Evolutionary conservation across 2,329 filamentous ascomycete genomes (phyloP), one percentile per base, ranked within the genome.

Genomic region (Fusarium sororula): DNA sequence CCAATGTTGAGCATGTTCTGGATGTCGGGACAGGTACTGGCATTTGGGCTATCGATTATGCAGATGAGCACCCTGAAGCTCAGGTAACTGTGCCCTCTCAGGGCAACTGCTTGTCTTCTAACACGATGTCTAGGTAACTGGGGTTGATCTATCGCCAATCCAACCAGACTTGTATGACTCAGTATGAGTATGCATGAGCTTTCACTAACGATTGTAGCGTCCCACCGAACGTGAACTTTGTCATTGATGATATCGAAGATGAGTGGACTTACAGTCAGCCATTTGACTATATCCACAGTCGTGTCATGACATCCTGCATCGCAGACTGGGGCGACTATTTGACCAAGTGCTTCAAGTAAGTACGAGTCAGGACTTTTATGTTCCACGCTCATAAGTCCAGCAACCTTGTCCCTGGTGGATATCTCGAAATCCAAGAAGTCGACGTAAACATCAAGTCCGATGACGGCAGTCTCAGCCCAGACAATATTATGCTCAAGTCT

Each of bases 31-130:
- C 74, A 1, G 74, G 74, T 2, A 76, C 74, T 7, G 72, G 74
- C 8, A 73, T 76, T 6, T 76, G 74, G 74, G 74, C 74, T 3
- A 61, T 76, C 3, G 74, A 76, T 30, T 76, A 62, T 30, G 73
- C 51, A 1, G 73, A 73, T 17, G 73, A 75, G 22, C 60, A 71
- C 5, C 69, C 69, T 12, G 56, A 71, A 10, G 38, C 73, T 3
- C 42, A 73, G 37, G 72, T 68, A 15, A n/a, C 18, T 28, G 3
- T 7, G 12, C 6, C 6, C 14, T 17, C 3, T 20, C 6, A 6
- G 74, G 68, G 51, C 76, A 5, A 41, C 47, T 10, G 71, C 0
- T 15, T 35, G 14, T 35, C 32, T 35, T 35, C 32, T 17, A 35
- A 35, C 14, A 35, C 1, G 32, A 35, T 35, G 32, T 35, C 32